A percentile compares a stretch with the other conserved stretches of the same genome.
phyloP scores from a whole-genome alignment of 2,329 filamentous ascomycete species.

The Apiospora marii region DNA sequence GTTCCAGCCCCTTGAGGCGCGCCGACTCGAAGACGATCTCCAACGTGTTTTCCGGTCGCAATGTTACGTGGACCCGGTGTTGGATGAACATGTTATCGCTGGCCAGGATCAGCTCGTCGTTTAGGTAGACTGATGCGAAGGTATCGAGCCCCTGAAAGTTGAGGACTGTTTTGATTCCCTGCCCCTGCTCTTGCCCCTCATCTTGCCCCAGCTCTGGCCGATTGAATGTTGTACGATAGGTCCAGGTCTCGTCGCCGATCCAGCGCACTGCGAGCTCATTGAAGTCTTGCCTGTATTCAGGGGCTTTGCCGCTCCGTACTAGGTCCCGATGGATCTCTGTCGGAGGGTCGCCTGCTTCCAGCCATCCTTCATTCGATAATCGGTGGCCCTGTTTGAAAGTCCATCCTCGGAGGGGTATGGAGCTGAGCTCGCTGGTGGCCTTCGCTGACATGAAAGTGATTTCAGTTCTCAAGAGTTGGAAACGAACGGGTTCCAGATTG shows the following conservation, averaged over 20 bases:
- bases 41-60: conserved; percentile 50
- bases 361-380: neutral
- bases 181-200: conserved; percentile 25
- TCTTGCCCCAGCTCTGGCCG: conserved; percentile 28
- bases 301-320: conserved; percentile 44
- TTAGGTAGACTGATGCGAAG: conserved; percentile 65
- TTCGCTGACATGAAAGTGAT: neutral
- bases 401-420: neutral
- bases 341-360: neutral
- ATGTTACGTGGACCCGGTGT: conserved; percentile 60
- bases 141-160: conserved; percentile 72
- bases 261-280: conserved; percentile 68
- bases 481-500: too few relatives aligned
- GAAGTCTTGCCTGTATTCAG: conserved; percentile 66
- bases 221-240: conserved; percentile 55
- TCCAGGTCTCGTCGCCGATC: conserved; percentile 69
- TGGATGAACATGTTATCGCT: conserved; percentile 72
- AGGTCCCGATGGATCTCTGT: conserved; percentile 20
- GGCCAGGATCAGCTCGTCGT: conserved; percentile 59
- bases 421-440: neutral
- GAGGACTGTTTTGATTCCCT: conserved; percentile 50
- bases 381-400: conserved; percentile 11
- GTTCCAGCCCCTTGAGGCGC: conserved; percentile 57
- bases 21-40: conserved; percentile 66
- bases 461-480: too few relatives aligned